Conservation (phyloP, 169 alveolate genomes). For the Plasmodium inui region DNA sequence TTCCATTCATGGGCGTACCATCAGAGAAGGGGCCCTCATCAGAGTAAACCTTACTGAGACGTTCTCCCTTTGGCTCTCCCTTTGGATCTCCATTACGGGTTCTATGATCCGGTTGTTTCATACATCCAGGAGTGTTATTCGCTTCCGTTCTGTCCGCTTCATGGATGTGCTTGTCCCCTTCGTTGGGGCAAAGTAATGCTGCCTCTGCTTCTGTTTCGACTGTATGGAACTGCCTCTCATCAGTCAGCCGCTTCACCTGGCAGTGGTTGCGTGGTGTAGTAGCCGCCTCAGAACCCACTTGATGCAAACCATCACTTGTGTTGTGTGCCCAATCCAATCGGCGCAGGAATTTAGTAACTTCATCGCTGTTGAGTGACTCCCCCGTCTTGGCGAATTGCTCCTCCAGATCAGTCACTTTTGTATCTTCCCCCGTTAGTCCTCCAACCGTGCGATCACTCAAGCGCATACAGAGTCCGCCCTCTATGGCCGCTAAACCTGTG, state of each 20-base stretch:
- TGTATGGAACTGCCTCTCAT: not conserved
- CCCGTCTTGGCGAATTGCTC: not conserved
- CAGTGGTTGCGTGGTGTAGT: not conserved
- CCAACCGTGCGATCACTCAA: not conserved
- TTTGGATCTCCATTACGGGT: not conserved
- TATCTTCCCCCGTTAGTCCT: not conserved
- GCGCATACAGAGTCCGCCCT: not conserved
- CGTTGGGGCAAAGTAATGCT: no score
- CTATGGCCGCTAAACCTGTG: not conserved
- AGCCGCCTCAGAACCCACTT: not conserved
- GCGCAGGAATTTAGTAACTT: slow-evolving; percentile 9
- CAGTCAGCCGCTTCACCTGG: not conserved
- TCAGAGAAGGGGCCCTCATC: not conserved
- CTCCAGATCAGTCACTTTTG: not conserved
- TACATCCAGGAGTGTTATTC: not conserved
- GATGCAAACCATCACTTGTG: not conserved
- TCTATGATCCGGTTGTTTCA: not conserved
- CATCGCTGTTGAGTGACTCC: not conserved
- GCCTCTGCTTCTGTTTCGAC: not conserved
- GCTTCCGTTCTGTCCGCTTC: not conserved
- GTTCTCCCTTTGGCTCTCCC: not conserved
- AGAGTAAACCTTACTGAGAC: not conserved
- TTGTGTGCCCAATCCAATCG: not conserved
- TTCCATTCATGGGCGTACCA: not conserved
- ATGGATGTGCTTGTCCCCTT: no score